Percentiles rank a stretch among this genome's conserved stretches.
Conservation (phyloP, 805 yeast genomes). For the Yarrowia bubula region DNA sequence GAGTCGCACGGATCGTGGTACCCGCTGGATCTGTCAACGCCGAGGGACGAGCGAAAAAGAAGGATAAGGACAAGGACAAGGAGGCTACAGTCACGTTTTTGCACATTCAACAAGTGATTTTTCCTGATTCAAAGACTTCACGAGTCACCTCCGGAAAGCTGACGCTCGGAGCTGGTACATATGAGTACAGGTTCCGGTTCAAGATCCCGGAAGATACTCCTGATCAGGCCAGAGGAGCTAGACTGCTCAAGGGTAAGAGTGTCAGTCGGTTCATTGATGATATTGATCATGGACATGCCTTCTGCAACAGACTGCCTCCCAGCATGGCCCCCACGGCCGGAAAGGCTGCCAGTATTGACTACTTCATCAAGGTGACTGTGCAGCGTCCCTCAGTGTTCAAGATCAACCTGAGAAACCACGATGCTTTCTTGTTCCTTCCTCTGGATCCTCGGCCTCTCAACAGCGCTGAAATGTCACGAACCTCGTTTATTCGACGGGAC, state of each 20-base stretch:
- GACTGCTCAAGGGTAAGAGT: conserved; percentile 17
- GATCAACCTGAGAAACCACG: conserved; percentile 47
- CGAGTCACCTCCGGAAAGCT: conserved; percentile 32
- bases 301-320: conserved; percentile 36
- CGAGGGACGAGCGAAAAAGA: conserved; percentile 32
- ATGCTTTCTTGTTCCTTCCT: conserved; percentile 57
- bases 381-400: conserved; percentile 51
- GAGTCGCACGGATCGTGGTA: conserved; percentile 35
- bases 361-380: conserved; percentile 62
- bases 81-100: conserved; percentile 33
- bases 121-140: conserved; percentile 40
- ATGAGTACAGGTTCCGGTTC: conserved; percentile 40
- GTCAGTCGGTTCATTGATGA: conserved; percentile 19
- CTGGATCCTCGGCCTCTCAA: conserved; percentile 35
- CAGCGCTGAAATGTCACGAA: conserved; percentile 33
- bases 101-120: conserved; percentile 37
- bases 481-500: conserved; percentile 45
- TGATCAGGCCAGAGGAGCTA: conserved; percentile 15
- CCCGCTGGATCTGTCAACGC: conserved; percentile 31
- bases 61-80: conserved; percentile 31
- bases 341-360: conserved; percentile 41
- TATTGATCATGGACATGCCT: conserved; percentile 10
- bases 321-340: conserved; percentile 36
- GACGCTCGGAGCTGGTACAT: conserved; percentile 40
- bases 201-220: conserved; percentile 37